Percentiles rank a stretch among this genome's conserved stretches.
Evolutionary conservation across 1,139 yeast genomes (phyloP).

Genomic region (Saccharomycopsis hybrid): DNA sequence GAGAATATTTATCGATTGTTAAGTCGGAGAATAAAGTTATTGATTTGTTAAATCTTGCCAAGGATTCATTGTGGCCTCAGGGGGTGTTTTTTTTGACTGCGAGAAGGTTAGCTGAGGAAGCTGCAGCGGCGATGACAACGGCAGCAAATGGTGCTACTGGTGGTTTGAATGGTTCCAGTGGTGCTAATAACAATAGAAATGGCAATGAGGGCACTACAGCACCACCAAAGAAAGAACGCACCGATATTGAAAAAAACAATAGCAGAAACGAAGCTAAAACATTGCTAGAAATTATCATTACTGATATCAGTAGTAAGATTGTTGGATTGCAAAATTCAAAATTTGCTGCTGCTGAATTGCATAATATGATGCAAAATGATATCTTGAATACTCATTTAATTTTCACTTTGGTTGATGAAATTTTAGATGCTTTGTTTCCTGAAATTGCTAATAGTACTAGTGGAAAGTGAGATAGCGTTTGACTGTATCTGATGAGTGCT

Average conservation of each 20-base stretch:
- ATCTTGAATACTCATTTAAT: constrained; percentile 59
- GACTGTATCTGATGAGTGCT: too few relatives aligned
- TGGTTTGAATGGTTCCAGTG: not conserved
- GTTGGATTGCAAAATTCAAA: constrained; percentile 65
- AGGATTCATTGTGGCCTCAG: constrained; percentile 57
- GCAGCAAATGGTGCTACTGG: constrained; percentile 28
- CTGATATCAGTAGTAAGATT: constrained; percentile 64
- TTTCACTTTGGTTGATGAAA: constrained; percentile 49
- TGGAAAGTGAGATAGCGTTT: not conserved
- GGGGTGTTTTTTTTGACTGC: constrained; percentile 37
- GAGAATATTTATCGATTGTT: constrained; percentile 38
- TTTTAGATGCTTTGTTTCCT: constrained; percentile 40
- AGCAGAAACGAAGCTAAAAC: constrained; percentile 55
- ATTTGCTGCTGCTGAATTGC: constrained; percentile 54
- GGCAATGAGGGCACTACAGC: not conserved
- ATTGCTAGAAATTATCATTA: constrained; percentile 50
- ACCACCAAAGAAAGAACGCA: constrained; percentile 30
- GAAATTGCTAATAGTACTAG: constrained; percentile 25
- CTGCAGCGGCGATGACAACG: constrained; percentile 24
- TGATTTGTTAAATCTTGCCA: constrained; percentile 38
- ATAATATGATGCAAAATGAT: constrained; percentile 70
- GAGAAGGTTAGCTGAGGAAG: constrained; percentile 23
- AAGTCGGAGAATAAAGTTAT: constrained; percentile 45
- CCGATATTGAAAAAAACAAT: constrained; percentile 44
- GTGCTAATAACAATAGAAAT: not conserved